phyloP scores from a whole-genome alignment of 2,329 filamentous ascomycete genomes.

The Drechslerella dactyloides region DNA sequence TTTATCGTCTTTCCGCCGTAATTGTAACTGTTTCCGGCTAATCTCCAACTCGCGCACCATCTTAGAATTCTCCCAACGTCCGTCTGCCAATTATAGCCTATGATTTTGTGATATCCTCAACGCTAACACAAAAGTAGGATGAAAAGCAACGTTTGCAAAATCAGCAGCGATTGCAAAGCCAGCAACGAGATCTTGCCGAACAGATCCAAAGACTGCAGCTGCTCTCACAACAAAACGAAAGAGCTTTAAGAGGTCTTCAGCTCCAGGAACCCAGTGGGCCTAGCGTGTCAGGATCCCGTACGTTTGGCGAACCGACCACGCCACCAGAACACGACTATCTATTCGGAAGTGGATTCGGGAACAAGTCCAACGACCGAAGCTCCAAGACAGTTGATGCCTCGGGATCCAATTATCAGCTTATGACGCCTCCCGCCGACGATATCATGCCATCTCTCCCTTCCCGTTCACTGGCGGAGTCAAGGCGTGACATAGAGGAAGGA shows the following conservation, averaged over 20 bases:
- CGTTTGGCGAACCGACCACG: slow-evolving; percentile 88
- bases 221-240: slow-evolving; percentile 78
- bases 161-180: slow-evolving; percentile 59
- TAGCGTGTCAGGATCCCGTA: slow-evolving; percentile 59
- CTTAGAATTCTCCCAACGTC: slow-evolving; percentile 10
- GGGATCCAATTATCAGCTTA: slow-evolving; percentile 88
- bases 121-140: slow-evolving; percentile 27
- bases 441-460: slow-evolving; percentile 68
- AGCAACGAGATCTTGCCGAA: slow-evolving; percentile 88
- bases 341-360: slow-evolving; percentile 35
- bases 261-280: slow-evolving; percentile 22
- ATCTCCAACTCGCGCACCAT: neutral
- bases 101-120: neutral
- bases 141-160: slow-evolving; percentile 38
- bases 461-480: slow-evolving; percentile 56
- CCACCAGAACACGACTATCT: slow-evolving; percentile 71
- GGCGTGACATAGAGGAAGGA: slow-evolving; percentile 31
- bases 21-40: neutral
- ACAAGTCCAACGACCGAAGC: slow-evolving; percentile 78
- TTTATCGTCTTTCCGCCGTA: neutral
- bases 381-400: slow-evolving; percentile 63
- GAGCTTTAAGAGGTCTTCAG: slow-evolving; percentile 63
- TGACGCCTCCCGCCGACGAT: slow-evolving; percentile 66
- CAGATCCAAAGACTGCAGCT: slow-evolving; percentile 89
- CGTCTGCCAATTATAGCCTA: neutral